phyloP scores from a whole-genome alignment of 352 stramenopile genomes.

The Halophytophthora polymorphica region DNA sequence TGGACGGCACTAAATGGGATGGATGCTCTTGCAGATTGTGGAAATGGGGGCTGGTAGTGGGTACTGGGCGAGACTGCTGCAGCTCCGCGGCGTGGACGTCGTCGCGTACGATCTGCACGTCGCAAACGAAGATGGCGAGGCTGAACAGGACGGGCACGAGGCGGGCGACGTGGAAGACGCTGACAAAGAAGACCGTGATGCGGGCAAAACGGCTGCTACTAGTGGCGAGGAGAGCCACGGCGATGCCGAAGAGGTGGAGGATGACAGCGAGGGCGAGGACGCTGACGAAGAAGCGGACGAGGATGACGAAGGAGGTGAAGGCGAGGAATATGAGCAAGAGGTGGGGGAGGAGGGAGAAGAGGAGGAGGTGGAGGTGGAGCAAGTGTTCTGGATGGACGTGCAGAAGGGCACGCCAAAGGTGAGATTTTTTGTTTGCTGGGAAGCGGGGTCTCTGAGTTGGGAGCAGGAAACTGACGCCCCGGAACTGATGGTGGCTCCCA shows the following conservation, averaged over 20 bases:
- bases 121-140: slow-evolving; percentile 46
- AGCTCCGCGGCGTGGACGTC: slow-evolving; percentile 77
- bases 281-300: slow-evolving; percentile 24
- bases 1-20: slow-evolving; percentile 9
- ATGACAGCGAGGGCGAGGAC: slow-evolving; percentile 23
- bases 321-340: slow-evolving; percentile 10
- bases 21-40: slow-evolving; percentile 58
- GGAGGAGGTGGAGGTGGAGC: slow-evolving; percentile 74
- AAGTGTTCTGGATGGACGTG: slow-evolving; percentile 86
- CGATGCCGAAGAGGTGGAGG: slow-evolving; percentile 24
- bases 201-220: slow-evolving; percentile 18
- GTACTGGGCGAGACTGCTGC: slow-evolving; percentile 83
- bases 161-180: slow-evolving; percentile 5
- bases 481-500: slow-evolving; percentile 11
- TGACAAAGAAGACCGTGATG: slow-evolving; percentile 16
- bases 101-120: slow-evolving; percentile 86
- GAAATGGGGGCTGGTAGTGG: slow-evolving; percentile 90
- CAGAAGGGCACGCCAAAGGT: slow-evolving; percentile 72
- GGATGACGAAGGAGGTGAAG: slow-evolving; percentile 15
- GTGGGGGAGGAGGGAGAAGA: slow-evolving; percentile 31
- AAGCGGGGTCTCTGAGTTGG: not conserved
- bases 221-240: slow-evolving; percentile 32
- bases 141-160: slow-evolving; percentile 12
- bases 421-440: not conserved
- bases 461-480: not conserved